phyloP scores from a whole-genome alignment of 495 filamentous ascomycete genomes.

The Aspergillus carlsbadensis region DNA sequence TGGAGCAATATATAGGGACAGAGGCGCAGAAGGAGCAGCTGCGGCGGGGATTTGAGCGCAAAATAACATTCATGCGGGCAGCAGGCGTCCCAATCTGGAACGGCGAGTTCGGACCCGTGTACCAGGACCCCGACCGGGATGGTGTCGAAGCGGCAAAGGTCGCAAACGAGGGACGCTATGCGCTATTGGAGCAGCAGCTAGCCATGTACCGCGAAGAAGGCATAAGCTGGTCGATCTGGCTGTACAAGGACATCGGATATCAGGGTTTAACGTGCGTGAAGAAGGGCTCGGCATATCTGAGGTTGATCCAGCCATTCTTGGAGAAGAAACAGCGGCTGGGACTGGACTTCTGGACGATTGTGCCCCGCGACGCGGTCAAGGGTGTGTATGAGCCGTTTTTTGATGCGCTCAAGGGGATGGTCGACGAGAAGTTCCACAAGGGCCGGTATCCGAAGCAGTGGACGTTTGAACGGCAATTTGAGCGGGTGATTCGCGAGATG shows the following conservation, averaged over 20 bases:
- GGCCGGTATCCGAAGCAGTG: neutral
- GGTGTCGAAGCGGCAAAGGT: conserved; percentile 26
- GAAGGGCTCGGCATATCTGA: conserved; percentile 40
- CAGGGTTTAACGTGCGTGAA: conserved; percentile 53
- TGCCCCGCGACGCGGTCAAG: conserved; percentile 21
- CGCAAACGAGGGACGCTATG: conserved; percentile 45
- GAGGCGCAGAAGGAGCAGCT: conserved; percentile 43
- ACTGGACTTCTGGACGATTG: conserved; percentile 50
- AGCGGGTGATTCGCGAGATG: conserved; percentile 5
- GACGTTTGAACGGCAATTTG: neutral
- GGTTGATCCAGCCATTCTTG: conserved; percentile 43
- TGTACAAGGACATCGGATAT: conserved; percentile 58
- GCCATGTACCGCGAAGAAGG: conserved; percentile 46
- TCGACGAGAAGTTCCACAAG: neutral
- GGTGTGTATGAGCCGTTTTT: neutral
- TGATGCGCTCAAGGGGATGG: neutral
- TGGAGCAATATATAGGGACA: conserved; percentile 44
- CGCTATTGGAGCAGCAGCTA: conserved; percentile 47
- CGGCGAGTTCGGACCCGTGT: conserved; percentile 59
- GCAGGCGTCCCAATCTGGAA: conserved; percentile 55
- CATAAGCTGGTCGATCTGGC: conserved; percentile 55
- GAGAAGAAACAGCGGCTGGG: conserved; percentile 46
- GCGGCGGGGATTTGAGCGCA: conserved; percentile 40
- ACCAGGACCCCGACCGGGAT: conserved; percentile 31
- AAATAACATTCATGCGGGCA: conserved; percentile 52